phyloP scores from a whole-genome alignment of 2,329 filamentous ascomycete genomes.

The Ceratocystiopsis sp. region DNA sequence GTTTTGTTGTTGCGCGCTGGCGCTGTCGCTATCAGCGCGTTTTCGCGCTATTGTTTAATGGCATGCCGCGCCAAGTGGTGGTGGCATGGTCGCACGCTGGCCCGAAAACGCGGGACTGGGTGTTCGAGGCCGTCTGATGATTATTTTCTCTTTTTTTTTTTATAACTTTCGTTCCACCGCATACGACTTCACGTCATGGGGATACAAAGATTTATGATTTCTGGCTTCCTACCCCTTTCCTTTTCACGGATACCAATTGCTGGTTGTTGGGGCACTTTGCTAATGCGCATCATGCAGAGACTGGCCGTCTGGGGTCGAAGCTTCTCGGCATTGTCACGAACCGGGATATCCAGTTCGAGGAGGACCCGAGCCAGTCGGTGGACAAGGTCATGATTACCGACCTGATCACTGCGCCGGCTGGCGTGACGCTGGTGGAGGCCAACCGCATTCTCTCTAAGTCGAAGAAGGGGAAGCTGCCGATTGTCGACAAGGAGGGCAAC shows the following conservation, averaged over 20 bases:
- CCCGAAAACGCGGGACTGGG: no score
- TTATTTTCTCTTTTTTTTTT: constrained; percentile 56
- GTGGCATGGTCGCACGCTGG: background rate
- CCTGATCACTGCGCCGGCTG: constrained; percentile 70
- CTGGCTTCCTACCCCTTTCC: constrained; percentile 5
- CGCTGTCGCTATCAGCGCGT: no score
- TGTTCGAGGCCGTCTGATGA: constrained; percentile 31
- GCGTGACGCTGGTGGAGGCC: constrained; percentile 71
- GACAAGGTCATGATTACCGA: constrained; percentile 95
- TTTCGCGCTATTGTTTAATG: no score
- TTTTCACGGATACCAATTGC: constrained; percentile 1
- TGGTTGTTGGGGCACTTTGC: constrained; percentile 11
- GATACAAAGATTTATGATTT: constrained; percentile 33
- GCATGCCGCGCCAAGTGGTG: no score
- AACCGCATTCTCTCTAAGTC: constrained; percentile 87
- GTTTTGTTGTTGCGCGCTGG: constrained; percentile 4
- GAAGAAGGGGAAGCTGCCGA: constrained; percentile 96
- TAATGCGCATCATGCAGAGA: constrained; percentile 43
- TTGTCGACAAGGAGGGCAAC: constrained; percentile 70
- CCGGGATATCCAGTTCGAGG: constrained; percentile 94
- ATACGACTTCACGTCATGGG: constrained; percentile 76
- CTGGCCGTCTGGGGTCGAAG: constrained; percentile 84
- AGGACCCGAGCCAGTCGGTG: constrained; percentile 52
- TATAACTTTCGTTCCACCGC: constrained; percentile 99
- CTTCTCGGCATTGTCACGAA: constrained; percentile 95